phyloP scores from a whole-genome alignment of 331 rosid species.

The Rhamnella rubrinervis region DNA sequence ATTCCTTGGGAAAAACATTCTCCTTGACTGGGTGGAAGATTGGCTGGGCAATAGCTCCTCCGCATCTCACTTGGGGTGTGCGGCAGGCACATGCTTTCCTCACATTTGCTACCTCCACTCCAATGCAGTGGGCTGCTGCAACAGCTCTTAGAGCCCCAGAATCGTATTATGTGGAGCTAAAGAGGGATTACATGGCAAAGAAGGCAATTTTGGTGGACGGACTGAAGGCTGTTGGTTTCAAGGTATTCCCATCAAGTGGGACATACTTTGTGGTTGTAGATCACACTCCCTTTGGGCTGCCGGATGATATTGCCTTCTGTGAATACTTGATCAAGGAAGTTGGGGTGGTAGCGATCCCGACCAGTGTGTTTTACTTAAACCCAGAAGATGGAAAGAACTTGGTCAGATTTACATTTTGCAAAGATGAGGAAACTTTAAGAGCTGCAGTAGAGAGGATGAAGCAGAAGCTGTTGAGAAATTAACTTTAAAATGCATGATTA shows the following conservation, averaged over 20 bases:
- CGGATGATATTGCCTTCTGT: conserved; percentile 80
- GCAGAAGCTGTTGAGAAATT: conserved; percentile 59
- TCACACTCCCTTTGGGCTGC: conserved; percentile 86
- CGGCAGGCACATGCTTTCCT: conserved; percentile 75
- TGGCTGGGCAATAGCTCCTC: conserved; percentile 92
- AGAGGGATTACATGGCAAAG: conserved; percentile 70
- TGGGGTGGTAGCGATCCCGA: conserved; percentile 95
- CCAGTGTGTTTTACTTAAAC: conserved; percentile 84
- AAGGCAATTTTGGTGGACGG: conserved; percentile 85
- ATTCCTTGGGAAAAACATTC: conserved; percentile 90
- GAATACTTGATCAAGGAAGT: conserved; percentile 87
- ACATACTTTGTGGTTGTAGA: conserved; percentile 88
- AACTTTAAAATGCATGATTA: conserved; percentile 4
- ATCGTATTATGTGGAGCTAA: conserved; percentile 65
- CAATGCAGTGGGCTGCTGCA: conserved; percentile 87
- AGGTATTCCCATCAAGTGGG: conserved; percentile 80
- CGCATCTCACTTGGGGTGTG: conserved; percentile 83
- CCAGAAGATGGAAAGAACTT: conserved; percentile 95
- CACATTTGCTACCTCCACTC: conserved; percentile 78
- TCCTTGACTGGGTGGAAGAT: conserved; percentile 96
- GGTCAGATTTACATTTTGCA: conserved; percentile 84
- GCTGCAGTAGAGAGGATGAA: conserved; percentile 93
- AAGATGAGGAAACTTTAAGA: conserved; percentile 81
- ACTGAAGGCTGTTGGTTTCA: conserved; percentile 74
- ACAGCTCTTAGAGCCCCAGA: conserved; percentile 87